A percentile compares a stretch with the other conserved stretches of the same genome.
Evolutionary conservation across 805 yeast species (phyloP).

Genomic region (Metschnikowia kofuensis): DNA sequence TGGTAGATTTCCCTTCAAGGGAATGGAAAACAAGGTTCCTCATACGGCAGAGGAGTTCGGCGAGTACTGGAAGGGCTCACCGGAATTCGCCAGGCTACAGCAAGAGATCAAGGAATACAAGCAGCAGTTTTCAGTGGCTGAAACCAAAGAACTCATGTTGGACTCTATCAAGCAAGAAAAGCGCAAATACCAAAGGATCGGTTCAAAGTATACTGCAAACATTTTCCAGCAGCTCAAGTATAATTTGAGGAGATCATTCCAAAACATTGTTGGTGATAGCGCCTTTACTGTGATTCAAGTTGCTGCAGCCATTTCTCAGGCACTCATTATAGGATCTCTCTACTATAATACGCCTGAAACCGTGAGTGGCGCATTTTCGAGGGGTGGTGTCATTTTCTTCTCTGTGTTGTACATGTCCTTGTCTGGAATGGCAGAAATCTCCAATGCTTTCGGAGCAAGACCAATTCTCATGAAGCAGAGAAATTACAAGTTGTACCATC

Average conservation of each 20-base stretch:
- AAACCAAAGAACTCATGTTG: conserved; percentile 27
- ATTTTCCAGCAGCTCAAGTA: conserved; percentile 48
- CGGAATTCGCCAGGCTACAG: conserved; percentile 20
- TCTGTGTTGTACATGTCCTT: conserved; percentile 52
- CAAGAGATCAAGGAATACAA: conserved; percentile 22
- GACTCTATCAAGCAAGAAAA: conserved; percentile 37
- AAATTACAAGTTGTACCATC: conserved; percentile 28
- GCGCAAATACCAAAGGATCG: conserved; percentile 32
- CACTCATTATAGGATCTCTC: conserved; percentile 63
- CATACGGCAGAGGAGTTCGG: conserved; percentile 61
- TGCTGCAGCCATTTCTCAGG: conserved; percentile 49
- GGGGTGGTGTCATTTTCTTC: conserved; percentile 65
- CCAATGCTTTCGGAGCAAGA: conserved; percentile 23
- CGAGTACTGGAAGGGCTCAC: conserved; percentile 53
- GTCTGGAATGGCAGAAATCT: conserved; percentile 47
- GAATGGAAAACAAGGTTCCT: conserved; percentile 54
- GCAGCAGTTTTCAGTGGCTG: conserved; percentile 4
- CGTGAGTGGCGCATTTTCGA: conserved; percentile 58
- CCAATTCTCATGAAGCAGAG: conserved; percentile 30
- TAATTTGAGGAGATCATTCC: conserved; percentile 49
- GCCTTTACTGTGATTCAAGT: conserved; percentile 46
- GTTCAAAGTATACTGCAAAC: conserved; percentile 44
- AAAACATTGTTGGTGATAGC: conserved; percentile 56
- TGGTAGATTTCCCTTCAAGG: conserved; percentile 50
- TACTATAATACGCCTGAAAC: conserved; percentile 49